Conservation (phyloP, 179 eudicot species). For the Beta macrorhiza region DNA sequence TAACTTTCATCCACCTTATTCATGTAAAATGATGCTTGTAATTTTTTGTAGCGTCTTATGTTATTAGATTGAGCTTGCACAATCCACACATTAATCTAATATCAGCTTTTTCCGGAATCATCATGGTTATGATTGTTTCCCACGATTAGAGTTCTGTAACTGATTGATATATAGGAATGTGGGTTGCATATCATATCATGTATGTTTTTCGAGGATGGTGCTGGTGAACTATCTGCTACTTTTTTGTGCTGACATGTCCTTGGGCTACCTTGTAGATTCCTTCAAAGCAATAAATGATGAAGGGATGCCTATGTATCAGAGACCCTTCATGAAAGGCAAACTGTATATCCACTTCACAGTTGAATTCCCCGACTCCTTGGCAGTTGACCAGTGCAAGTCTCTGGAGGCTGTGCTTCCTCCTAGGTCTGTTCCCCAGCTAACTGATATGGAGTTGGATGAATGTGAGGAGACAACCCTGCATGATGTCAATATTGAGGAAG, state of each 20-base stretch:
- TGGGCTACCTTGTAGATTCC: conserved; percentile 18
- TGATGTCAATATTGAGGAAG: conserved; percentile 53
- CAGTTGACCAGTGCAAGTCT: conserved; percentile 44
- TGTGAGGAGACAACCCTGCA: conserved; percentile 57
- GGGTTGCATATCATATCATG: not conserved
- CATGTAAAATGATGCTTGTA: not conserved
- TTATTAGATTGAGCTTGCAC: no score
- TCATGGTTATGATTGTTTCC: not conserved
- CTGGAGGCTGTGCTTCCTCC: conserved; percentile 50
- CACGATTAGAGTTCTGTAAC: not conserved
- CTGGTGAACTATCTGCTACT: not conserved
- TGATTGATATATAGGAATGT: not conserved
- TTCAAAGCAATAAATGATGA: conserved; percentile 41
- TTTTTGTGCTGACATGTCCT: not conserved
- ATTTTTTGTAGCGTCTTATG: not conserved
- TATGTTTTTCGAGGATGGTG: no score
- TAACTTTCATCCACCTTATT: not conserved
- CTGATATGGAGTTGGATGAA: conserved; percentile 55
- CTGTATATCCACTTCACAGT: conserved; percentile 56
- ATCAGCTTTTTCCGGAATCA: not conserved
- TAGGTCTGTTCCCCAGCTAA: conserved; percentile 32
- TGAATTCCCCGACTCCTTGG: conserved; percentile 51
- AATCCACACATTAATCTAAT: not conserved
- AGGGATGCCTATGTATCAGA: conserved; percentile 39
- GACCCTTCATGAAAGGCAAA: conserved; percentile 61